Evolutionary conservation across 768 basidiomycete genomes (phyloP), one percentile per base, ranked within the genome.

Genomic region (Suillus tomentosus): DNA sequence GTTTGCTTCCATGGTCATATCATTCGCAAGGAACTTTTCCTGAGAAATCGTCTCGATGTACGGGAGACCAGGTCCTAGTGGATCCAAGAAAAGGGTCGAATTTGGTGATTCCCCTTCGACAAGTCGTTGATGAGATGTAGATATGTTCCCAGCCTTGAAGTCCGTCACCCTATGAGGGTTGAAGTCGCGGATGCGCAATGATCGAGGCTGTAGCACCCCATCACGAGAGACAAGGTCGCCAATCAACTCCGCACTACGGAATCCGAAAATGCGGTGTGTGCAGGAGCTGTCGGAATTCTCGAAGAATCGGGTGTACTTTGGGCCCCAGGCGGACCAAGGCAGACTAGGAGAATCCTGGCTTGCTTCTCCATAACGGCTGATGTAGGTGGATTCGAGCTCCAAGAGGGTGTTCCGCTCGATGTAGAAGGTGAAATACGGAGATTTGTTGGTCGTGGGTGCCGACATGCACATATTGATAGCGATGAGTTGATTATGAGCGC

Each of bases 311-410:
- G 39, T 57, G 56, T 57, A 5, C 24, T 27, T 11, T 11, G 39
- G 7, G 14, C 56, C 56, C 56, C 56, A 57, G 39, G 39, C 5
- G 5, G 56, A 57, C 56, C 39, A 57, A 19, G 56, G 39, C 39
- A 57, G 17, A 40, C 15, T 40, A 27, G 7, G 22, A 17, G 56
- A 57, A 17, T 19, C 17, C 10, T 31, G 17, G 17, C 17, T 53
- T 19, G 31, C 51, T 53, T 53, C 15, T 34, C 51, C 50, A 34
- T 34, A 53, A 4, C 10, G 31, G 10, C 51, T 53, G 9, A 17
- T 53, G 9, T 53, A 53, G 51, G 31, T 34, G 10, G 31, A 53
- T 14, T 31, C 51, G 10, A 53, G 51, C 17, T 53, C 19, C 51
- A 53, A 31, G 31, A 53, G 0, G 19, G 51, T 19, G 2, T 53